Conservation (phyloP, 1,284 basidiomycete species). For the Puccinia triticina region DNA sequence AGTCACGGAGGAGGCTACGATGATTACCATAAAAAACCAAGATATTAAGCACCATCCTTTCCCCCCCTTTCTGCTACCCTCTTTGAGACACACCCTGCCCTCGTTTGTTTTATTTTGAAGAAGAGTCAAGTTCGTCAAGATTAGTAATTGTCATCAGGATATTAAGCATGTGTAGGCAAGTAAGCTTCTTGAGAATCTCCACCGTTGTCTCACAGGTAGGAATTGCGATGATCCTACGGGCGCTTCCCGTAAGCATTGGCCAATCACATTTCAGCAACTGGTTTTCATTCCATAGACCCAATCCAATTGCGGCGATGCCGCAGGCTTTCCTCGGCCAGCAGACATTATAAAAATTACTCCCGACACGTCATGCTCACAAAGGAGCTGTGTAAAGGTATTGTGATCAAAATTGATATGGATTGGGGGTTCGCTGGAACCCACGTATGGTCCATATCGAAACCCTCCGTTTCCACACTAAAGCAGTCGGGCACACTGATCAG, state of each 20-base stretch:
- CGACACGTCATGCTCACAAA: no score
- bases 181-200: slow-evolving; percentile 21
- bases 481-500: no score
- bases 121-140: slow-evolving; percentile 29
- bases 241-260: neutral
- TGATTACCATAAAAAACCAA: slow-evolving; percentile 50
- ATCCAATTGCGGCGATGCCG: no score
- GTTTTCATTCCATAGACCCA: no score
- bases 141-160: slow-evolving; percentile 26
- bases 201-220: neutral
- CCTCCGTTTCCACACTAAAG: no score
- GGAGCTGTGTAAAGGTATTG: no score
- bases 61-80: slow-evolving; percentile 6
- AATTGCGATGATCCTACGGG: neutral
- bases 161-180: slow-evolving; percentile 32
- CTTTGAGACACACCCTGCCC: neutral
- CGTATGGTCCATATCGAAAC: no score
- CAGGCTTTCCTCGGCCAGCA: no score
- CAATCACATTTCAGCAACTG: neutral
- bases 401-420: no score
- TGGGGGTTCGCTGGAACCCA: no score
- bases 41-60: slow-evolving; percentile 35
- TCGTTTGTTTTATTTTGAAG: slow-evolving; percentile 19
- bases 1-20: slow-evolving; percentile 41
- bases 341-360: no score